phyloP scores from a whole-genome alignment of 2,329 filamentous ascomycete genomes.

The Phialemonium atrogriseum region DNA sequence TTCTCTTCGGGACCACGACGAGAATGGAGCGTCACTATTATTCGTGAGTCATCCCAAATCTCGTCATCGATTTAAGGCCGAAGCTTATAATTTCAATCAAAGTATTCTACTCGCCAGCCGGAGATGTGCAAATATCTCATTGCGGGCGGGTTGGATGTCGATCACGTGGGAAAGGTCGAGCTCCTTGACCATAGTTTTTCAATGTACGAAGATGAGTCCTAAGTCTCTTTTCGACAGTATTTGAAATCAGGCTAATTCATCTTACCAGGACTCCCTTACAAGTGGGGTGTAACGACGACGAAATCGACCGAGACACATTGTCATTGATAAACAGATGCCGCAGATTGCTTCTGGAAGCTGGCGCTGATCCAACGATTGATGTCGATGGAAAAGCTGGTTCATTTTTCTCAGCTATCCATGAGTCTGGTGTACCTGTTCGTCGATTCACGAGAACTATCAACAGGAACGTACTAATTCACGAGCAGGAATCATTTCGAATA shows the following conservation, averaged over 20 bases:
- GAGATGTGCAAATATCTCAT: not conserved
- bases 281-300: not conserved
- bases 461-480: not conserved
- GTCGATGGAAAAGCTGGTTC: too few species aligned
- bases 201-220: too few species aligned
- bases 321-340: not conserved
- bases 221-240: too few species aligned
- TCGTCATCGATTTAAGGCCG: too few species aligned
- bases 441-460: too few species aligned
- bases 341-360: not conserved
- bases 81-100: too few species aligned
- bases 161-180: not conserved
- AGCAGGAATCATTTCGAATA: not conserved
- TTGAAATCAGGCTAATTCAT: too few species aligned
- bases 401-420: too few species aligned
- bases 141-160: not conserved
- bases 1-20: not conserved
- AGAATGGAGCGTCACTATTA: not conserved
- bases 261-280: too few species aligned
- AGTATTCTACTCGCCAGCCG: constrained; percentile 1
- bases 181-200: too few species aligned
- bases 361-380: not conserved
- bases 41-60: not conserved
- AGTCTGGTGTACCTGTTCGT: too few species aligned
- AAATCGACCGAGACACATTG: not conserved